phyloP scores from a whole-genome alignment of 1,284 basidiomycete species.

The Heliocybe sulcata region DNA sequence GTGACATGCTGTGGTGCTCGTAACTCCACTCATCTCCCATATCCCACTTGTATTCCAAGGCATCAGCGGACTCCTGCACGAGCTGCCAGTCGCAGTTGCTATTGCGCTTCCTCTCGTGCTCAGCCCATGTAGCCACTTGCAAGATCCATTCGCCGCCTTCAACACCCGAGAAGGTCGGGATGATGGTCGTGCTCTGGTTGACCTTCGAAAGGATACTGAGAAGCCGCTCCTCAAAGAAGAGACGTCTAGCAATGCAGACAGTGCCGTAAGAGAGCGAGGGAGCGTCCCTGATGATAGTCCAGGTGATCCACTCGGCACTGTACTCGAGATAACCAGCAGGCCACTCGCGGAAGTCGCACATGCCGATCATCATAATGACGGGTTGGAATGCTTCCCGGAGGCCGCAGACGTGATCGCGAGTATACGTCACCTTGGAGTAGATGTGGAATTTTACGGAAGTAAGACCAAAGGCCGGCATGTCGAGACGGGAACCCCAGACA shows the following conservation, averaged over 20 bases:
- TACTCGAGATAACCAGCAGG: conserved; percentile 15
- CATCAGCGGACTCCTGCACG: conserved; percentile 11
- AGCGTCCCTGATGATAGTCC: no score
- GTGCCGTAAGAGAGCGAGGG: conserved; percentile 16
- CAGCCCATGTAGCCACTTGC: conserved; percentile 19
- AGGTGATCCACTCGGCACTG: conserved; percentile 17
- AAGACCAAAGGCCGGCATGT: conserved; percentile 17
- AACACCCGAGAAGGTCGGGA: conserved; percentile 20
- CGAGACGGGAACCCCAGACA: conserved; percentile 14
- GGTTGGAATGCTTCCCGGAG: conserved; percentile 14
- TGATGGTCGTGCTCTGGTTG: conserved; percentile 24
- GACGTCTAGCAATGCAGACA: conserved; percentile 17
- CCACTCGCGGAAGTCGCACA: conserved; percentile 16
- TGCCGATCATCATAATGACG: conserved; percentile 22
- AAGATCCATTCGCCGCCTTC: conserved; percentile 19
- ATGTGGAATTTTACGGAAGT: conserved; percentile 22
- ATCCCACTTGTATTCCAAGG: conserved; percentile 19
- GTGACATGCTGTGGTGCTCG: conserved; percentile 16
- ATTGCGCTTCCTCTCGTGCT: conserved; percentile 16
- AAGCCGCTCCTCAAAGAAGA: conserved; percentile 23
- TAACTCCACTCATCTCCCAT: conserved; percentile 22
- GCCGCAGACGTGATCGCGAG: conserved; percentile 16
- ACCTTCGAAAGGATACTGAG: conserved; percentile 18
- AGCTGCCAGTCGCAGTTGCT: conserved; percentile 18
- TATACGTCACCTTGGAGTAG: conserved; percentile 15